Evolutionary conservation across 306 rosid species (phyloP), one percentile per base, ranked within the genome.

Genomic region (Quercus cerris): DNA sequence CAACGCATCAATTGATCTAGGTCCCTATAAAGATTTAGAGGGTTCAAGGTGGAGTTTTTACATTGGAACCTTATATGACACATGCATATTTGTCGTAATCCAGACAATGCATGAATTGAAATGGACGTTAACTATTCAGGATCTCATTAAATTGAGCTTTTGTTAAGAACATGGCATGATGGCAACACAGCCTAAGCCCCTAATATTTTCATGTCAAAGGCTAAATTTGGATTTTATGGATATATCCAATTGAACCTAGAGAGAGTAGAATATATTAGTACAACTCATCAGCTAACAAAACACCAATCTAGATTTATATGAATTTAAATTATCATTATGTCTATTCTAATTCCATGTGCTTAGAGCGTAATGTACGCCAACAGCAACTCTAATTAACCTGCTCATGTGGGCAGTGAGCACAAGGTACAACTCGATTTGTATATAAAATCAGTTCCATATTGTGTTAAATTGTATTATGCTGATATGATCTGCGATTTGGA

Each of bases 311-410:
- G 69, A 77, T 80, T 77, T 13, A 44, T 27, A 70, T n/a, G 31
- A 30, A 68, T 30, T 78, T 72, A 77, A 80, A 63, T 71, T 17
- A 74, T n/a, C 3, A 30, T 52, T 73, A 69, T 68, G 6, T 30
- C 2, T 62, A 5, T 19, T 78, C 55, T 56, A 73, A 46, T 68
- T 73, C 23, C 70, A 94, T 92, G 98, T 94, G 97, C 76, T 62
- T 81, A 5, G 72, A 66, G 85, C 95, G 89, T 78, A 79, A 94
- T 84, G 82, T 73, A 82, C 96, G 96, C 80, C 55, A 79, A 75
- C 75, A 71, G 56, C 72, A 81, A 83, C 86, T 71, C 77, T 56
- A 85, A 75, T 63, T 63, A 63, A 63, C 41, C 63, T 81, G 82
- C 80, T 68, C 88, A 83, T 78, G 83, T 63, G 82, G 75, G 57